These are phyloP conservation scores for Salix purpurea DNA, from an alignment of 345 rosid genomes.

Conservation along the genomic window DNA sequence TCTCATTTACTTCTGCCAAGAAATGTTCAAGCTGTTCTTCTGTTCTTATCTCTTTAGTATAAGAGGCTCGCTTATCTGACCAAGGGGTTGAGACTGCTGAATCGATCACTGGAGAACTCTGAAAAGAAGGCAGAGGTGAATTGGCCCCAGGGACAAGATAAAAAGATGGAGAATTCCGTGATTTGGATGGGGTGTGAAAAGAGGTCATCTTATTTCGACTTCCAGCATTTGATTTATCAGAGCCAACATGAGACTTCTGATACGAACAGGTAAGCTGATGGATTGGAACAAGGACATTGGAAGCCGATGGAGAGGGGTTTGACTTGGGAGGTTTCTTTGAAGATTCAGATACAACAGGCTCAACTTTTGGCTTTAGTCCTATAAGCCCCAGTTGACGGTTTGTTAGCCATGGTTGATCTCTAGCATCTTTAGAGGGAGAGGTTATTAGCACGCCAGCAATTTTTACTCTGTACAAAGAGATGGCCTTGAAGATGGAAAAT, in stretches of 20 bases:
- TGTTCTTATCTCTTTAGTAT: slow-evolving; percentile 64
- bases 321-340: slow-evolving; percentile 62
- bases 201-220: slow-evolving; percentile 47
- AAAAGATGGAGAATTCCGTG: slow-evolving; percentile 57
- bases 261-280: slow-evolving; percentile 58
- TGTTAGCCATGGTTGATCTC: slow-evolving; percentile 52
- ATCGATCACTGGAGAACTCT: slow-evolving; percentile 59
- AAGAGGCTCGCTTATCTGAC: slow-evolving; percentile 54
- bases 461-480: slow-evolving; percentile 41
- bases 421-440: slow-evolving; percentile 49
- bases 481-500: slow-evolving; percentile 54
- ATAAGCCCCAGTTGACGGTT: slow-evolving; percentile 67
- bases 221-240: slow-evolving; percentile 45
- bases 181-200: slow-evolving; percentile 52
- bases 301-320: slow-evolving; percentile 43
- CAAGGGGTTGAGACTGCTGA: slow-evolving; percentile 67
- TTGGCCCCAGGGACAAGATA: slow-evolving; percentile 59
- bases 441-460: slow-evolving; percentile 18
- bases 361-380: slow-evolving; percentile 63
- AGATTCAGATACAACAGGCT: slow-evolving; percentile 41
- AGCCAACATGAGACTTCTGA: slow-evolving; percentile 44
- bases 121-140: slow-evolving; percentile 54
- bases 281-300: slow-evolving; percentile 74
- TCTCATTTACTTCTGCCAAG: slow-evolving; percentile 75
- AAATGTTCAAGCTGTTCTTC: slow-evolving; percentile 87